phyloP scores from a whole-genome alignment of 768 basidiomycete genomes.

The Psilocybe tampanensis region DNA sequence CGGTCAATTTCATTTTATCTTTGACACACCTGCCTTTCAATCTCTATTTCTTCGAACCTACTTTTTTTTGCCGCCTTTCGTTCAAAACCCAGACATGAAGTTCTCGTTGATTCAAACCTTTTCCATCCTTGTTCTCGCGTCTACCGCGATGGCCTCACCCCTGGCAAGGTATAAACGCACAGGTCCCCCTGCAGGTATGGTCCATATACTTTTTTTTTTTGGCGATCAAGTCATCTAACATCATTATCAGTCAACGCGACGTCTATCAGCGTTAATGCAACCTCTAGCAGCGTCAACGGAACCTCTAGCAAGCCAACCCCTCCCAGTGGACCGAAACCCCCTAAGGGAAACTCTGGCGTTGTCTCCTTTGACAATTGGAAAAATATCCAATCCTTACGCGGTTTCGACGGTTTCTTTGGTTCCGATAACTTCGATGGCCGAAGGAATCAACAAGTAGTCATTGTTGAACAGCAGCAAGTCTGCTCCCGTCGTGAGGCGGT shows the following conservation, averaged over 20 bases:
- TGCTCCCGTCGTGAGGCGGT: constrained; percentile 31
- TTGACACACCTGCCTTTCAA: not conserved
- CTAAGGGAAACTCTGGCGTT: constrained; percentile 13
- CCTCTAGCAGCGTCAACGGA: too few species aligned
- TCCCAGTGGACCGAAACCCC: too few species aligned
- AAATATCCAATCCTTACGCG: constrained; percentile 34
- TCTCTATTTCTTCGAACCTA: not conserved
- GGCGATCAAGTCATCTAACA: too few species aligned
- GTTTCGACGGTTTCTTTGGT: constrained; percentile 51
- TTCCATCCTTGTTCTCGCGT: constrained; percentile 12
- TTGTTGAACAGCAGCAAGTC: constrained; percentile 2
- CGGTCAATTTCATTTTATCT: constrained; percentile 11
- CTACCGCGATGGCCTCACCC: constrained; percentile 13
- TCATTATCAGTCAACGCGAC: not conserved
- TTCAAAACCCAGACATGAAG: constrained; percentile 8
- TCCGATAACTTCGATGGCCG: constrained; percentile 42
- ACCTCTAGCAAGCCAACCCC: not conserved
- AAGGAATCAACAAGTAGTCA: constrained; percentile 18
- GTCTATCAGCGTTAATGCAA: too few species aligned
- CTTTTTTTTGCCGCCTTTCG: constrained; percentile 2
- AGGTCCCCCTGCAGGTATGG: constrained; percentile 5
- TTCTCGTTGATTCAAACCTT: constrained; percentile 14
- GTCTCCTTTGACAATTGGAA: constrained; percentile 39
- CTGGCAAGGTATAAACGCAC: constrained; percentile 11
- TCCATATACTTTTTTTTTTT: not conserved